Percentiles rank a stretch among this genome's conserved stretches.
These are phyloP conservation scores for Nitzschia palea DNA, from an alignment of 108 stramenopile genomes.

Conservation along the genomic window DNA sequence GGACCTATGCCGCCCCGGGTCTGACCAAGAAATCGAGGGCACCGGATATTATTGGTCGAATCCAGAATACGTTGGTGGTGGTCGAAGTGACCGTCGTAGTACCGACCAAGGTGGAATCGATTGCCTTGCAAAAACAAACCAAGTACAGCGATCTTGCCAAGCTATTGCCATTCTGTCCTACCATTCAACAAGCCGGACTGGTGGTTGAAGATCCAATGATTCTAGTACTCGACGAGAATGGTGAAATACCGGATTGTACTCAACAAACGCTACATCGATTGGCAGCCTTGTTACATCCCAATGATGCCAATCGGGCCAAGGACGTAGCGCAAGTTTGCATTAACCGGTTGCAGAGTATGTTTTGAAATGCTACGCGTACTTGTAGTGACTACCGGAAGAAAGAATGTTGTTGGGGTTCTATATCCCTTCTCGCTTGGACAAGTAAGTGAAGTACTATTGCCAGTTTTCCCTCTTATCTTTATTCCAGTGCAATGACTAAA, in stretches of 20 bases:
- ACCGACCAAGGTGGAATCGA: background rate
- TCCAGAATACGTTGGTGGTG: slow-evolving; percentile 21
- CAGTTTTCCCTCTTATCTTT: background rate
- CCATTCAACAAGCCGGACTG: slow-evolving; percentile 4
- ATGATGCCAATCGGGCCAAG: background rate
- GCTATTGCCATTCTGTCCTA: background rate
- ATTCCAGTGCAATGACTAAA: slow-evolving; percentile 28
- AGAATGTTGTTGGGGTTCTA: no score
- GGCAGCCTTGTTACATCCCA: background rate
- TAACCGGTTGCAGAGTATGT: background rate
- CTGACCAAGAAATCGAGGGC: slow-evolving; percentile 42
- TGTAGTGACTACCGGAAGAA: no score
- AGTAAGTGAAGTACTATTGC: background rate
- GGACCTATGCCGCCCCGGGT: background rate
- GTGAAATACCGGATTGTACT: slow-evolving; percentile 15
- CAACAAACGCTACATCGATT: background rate
- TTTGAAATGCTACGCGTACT: background rate
- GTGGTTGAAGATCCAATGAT: slow-evolving; percentile 7
- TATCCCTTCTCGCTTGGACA: no score
- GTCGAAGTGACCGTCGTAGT: slow-evolving; percentile 42
- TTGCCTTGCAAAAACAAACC: background rate
- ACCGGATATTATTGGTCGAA: slow-evolving; percentile 42
- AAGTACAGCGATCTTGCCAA: slow-evolving; percentile 30
- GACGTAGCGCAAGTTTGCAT: background rate
- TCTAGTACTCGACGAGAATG: slow-evolving; percentile 21